Evolutionary conservation across 441 rosid species (phyloP), one percentile per base, ranked within the genome.

Genomic region (Brassica hybrid): DNA sequence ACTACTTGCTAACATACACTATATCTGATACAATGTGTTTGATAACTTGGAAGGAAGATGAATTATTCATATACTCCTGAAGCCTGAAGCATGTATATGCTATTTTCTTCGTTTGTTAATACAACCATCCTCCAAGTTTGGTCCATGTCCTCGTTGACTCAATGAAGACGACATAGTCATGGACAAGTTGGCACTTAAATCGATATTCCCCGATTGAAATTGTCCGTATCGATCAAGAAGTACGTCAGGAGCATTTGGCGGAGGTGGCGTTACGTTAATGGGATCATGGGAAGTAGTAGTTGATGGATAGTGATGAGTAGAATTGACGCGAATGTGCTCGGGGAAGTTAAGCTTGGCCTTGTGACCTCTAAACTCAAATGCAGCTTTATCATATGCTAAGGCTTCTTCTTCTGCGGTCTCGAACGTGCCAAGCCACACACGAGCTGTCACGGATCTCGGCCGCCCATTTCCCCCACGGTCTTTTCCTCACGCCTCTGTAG

Each of bases 381-480:
- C 79, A 58, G 79, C 79, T 70, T 61, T 71, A 54, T 80, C 83
- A 67, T 80, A 80, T 14, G 83, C 83, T 60, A 65, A 59, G n/a
- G 83, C 83, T 0, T 70, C 79, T 65, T 75, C 79, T 71, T 79
- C 79, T n/a, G 82, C 82, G 0, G 73, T 79, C 17, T 74, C 72
- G 3, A 80, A 75, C 13, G 80, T 80, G 1, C 83, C 83, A 8
- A 80, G 76, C 83, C 79, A 79, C 12, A 79, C 79, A 6, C 82
- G 66, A 57, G 78, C 79, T 64, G 56, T 74, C 79, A 6, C 79
- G 72, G 25, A 79, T 79, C 67, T 79, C 79, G 0, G 82, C 79
- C 3, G 78, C 82, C 82, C 82, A 79, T 68, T 73, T 79, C 1
- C 82, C 82, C 75, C 79, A 79, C 1, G 82, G 82, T 69, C 82